phyloP scores from a whole-genome alignment of 2,329 filamentous ascomycete species.

The Microdochium bolleyi region DNA sequence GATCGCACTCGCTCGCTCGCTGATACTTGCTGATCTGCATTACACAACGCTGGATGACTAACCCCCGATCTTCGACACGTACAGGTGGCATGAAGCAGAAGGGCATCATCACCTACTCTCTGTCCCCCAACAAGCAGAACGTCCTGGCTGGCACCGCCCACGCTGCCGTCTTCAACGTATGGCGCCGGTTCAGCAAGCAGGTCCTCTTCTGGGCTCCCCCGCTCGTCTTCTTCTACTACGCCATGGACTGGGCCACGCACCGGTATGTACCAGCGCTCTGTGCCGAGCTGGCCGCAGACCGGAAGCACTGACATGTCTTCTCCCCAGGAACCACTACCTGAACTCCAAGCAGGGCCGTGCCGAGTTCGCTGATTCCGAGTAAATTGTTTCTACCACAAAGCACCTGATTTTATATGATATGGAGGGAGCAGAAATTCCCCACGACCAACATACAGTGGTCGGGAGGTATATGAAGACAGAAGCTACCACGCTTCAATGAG shows the following conservation, averaged over 20 bases:
- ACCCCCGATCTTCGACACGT: background rate
- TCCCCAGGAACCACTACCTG: conserved; percentile 19
- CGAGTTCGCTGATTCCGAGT: conserved; percentile 14
- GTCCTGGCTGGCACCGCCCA: conserved; percentile 71
- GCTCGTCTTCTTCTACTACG: conserved; percentile 67
- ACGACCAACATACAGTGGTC: background rate
- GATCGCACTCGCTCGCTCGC: background rate
- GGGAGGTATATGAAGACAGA: conserved; percentile 11
- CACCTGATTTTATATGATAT: background rate
- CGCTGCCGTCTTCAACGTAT: conserved; percentile 91
- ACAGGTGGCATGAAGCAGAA: conserved; percentile 53
- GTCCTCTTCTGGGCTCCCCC: conserved; percentile 84
- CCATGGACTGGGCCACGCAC: conserved; percentile 87
- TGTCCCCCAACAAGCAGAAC: conserved; percentile 84
- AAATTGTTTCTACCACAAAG: conserved; percentile 5
- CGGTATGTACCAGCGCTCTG: conserved; percentile 46
- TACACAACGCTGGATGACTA: background rate
- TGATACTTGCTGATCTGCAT: background rate
- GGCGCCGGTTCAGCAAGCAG: conserved; percentile 77
- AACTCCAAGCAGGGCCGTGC: conserved; percentile 22
- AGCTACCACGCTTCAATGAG: background rate
- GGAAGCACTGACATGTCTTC: conserved; percentile 3
- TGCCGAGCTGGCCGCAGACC: background rate
- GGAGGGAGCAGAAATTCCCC: background rate
- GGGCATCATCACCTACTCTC: conserved; percentile 61